Conservation (phyloP, 2,329 filamentous ascomycete species). For the Huntiella bhutanensis region DNA sequence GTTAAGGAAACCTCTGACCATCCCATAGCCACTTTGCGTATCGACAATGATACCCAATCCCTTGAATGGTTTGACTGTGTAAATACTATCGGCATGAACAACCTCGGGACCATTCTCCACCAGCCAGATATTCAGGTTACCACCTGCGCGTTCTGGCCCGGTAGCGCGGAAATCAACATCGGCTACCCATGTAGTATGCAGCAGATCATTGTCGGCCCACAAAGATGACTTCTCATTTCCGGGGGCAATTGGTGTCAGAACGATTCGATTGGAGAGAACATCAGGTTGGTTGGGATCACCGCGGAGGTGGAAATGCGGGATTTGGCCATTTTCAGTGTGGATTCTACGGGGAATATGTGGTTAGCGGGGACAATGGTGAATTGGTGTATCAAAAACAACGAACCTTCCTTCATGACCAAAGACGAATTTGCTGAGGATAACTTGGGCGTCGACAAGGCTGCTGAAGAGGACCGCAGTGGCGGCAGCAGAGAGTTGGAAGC, state of each 20-base stretch:
- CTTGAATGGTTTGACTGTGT: constrained; percentile 70
- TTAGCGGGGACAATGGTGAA: background rate
- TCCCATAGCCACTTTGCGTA: constrained; percentile 58
- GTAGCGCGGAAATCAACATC: constrained; percentile 77
- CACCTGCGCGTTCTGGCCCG: constrained; percentile 67
- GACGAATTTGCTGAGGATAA: constrained; percentile 52
- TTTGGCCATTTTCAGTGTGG: constrained; percentile 34
- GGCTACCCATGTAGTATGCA: constrained; percentile 54
- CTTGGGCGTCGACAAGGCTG: constrained; percentile 40
- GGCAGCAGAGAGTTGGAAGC: constrained; percentile 9
- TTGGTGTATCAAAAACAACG: constrained; percentile 11
- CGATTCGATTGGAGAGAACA: constrained; percentile 70
- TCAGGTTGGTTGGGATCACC: constrained; percentile 38
- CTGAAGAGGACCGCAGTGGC: constrained; percentile 8
- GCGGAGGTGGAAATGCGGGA: constrained; percentile 36
- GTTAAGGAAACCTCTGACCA: constrained; percentile 81
- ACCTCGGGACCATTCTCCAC: constrained; percentile 45
- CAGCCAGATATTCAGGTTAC: constrained; percentile 91
- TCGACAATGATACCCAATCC: constrained; percentile 80
- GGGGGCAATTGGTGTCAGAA: constrained; percentile 74
- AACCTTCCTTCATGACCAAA: constrained; percentile 56
- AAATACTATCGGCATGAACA: constrained; percentile 58
- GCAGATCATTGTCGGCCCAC: constrained; percentile 51
- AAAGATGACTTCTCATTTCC: constrained; percentile 69
- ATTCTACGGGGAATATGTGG: constrained; percentile 28